Percentiles rank a stretch among this genome's conserved stretches.
Evolutionary conservation across 2,329 filamentous ascomycete species (phyloP).

Genomic region (Aureobasidium lini): DNA sequence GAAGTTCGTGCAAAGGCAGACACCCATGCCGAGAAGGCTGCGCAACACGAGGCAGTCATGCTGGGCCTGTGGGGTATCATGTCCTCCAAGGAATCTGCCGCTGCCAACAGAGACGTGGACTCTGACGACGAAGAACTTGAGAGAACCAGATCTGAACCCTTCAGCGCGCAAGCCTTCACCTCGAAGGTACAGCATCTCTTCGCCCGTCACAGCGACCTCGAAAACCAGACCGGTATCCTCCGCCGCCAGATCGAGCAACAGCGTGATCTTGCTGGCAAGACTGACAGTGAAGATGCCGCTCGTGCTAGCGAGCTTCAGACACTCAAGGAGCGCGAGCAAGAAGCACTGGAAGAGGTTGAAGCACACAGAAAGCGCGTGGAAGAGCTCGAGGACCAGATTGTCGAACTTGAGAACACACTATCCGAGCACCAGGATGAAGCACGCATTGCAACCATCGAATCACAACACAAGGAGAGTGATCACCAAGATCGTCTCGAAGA

Average conservation of each 20-base stretch:
- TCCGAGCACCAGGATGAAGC: conserved; percentile 26
- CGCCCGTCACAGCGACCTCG: conserved; percentile 64
- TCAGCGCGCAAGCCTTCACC: conserved; percentile 69
- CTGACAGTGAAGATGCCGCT: conserved; percentile 52
- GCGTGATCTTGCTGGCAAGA: conserved; percentile 82
- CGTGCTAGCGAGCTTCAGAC: conserved; percentile 22
- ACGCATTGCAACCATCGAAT: conserved; percentile 29
- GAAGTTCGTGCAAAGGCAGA: conserved; percentile 20
- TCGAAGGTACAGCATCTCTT: conserved; percentile 73
- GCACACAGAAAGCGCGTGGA: conserved; percentile 26
- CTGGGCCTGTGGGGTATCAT: conserved; percentile 48
- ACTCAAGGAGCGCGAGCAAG: conserved; percentile 18
- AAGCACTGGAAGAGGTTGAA: conserved; percentile 25
- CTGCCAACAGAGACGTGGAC: conserved; percentile 15
- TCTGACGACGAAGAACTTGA: conserved; percentile 28
- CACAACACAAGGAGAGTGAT: conserved; percentile 29
- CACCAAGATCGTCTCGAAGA: conserved; percentile 18
- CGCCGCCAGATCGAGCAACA: conserved; percentile 93
- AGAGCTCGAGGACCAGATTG: conserved; percentile 19
- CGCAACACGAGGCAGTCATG: conserved; percentile 50
- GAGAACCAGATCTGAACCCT: conserved; percentile 41
- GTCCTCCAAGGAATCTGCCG: conserved; percentile 34
- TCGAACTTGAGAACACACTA: conserved; percentile 27
- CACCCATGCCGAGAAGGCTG: conserved; percentile 32
- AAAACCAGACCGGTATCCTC: conserved; percentile 82